Evolutionary conservation across 1,284 basidiomycete species (phyloP), one percentile per base, ranked within the genome.

Genomic region (Kwoniella shivajii): DNA sequence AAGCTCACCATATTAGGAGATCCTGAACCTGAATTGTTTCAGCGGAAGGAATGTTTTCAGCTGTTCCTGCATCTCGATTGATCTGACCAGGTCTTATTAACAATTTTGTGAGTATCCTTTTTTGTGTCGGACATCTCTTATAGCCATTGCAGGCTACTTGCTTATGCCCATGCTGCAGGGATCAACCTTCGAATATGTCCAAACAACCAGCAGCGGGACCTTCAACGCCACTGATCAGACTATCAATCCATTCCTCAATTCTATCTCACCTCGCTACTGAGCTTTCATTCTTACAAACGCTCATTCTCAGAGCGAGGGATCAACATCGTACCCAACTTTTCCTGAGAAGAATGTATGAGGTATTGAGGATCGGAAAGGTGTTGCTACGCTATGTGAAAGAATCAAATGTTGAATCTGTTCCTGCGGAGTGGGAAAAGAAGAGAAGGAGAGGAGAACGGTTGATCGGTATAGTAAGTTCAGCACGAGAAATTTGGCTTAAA

Each of bases 271-370:
- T 71, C 22, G 10, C 57, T 9, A 61, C 66, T 10, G 69, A 71
- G 49, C 56, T 66, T 10, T 49, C 65, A 2, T 43, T 69, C 26
- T 62, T 71, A 9, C 6, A 43, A 2, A 47, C 61, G 0, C 57
- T 71, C 2, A 51, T 63, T 33, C 36, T 30, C 22, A 57, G 66
- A 38, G 60, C 64, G 10, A 57, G 46, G 47, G 60, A 54, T 14
- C 69, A 71, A 63, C 69, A 71, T 60, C 57, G 67, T 2, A 36
- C 61, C 6, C 69, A 69, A 50, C 56, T 65, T 20, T 71, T 69
- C 42, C 55, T 69, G 4, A 58, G 56, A 16, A 51, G 61, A 2
- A 57, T 68, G 36, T 39, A 44, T 6, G 59, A 55, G 11, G 63
- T 67, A 2, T 20, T 65, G 6, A 56, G 66, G 9, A 43, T 71